A percentile compares a stretch with the other conserved stretches of the same genome.
These are phyloP conservation scores for Bipolaris sorokiniana DNA, from an alignment of 2,329 filamentous ascomycete species.

Conservation along the genomic window DNA sequence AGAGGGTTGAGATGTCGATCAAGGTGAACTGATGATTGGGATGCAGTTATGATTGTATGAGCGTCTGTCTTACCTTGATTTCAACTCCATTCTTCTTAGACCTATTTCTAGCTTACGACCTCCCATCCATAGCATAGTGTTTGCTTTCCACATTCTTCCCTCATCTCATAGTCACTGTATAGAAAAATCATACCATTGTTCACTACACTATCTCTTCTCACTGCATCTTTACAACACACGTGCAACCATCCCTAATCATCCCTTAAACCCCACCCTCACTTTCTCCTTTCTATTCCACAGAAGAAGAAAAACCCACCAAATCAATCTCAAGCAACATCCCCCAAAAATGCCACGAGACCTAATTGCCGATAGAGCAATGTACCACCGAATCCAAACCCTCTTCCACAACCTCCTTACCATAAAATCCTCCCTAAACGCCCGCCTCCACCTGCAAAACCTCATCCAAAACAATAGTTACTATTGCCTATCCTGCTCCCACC, in stretches of 20 bases:
- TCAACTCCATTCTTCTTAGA: no score
- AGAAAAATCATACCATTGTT: background rate
- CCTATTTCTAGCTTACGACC: no score
- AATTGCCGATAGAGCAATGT: background rate
- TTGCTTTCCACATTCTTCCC: no score
- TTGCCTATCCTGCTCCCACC: background rate
- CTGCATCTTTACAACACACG: background rate
- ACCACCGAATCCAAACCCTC: background rate
- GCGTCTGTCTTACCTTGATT: no score
- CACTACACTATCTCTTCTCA: no score
- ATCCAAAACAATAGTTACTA: background rate
- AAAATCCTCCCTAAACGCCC: background rate
- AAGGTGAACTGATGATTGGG: background rate
- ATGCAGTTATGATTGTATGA: background rate
- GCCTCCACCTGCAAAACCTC: background rate
- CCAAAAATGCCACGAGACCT: background rate
- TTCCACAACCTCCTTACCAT: background rate
- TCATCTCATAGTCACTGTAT: background rate
- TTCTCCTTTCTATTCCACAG: background rate
- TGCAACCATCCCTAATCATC: background rate
- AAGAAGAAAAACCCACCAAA: background rate
- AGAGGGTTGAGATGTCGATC: background rate
- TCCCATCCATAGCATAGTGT: no score
- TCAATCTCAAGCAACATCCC: background rate
- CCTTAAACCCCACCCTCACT: background rate